A percentile compares a stretch with the other conserved stretches of the same genome.
Evolutionary conservation across 2,329 filamentous ascomycete species (phyloP).

Genomic region (Talaromyces sp.): DNA sequence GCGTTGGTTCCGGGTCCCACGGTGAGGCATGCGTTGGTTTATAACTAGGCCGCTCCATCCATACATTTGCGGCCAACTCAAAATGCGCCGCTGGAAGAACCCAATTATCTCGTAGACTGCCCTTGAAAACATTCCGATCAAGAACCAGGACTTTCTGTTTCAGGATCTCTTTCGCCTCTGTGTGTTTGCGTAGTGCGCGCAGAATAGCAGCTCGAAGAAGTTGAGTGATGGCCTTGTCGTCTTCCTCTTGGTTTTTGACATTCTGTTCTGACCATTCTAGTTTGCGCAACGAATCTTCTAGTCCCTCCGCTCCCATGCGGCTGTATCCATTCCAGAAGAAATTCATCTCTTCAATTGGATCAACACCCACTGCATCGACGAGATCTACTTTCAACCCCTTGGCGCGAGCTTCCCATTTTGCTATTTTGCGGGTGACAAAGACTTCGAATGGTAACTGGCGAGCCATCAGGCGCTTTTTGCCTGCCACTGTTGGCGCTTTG

Average conservation of each 20-base stretch:
- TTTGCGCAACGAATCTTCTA: conserved; percentile 59
- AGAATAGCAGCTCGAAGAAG: conserved; percentile 63
- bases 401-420: conserved; percentile 79
- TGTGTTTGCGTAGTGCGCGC: conserved; percentile 57
- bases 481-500: conserved; percentile 66
- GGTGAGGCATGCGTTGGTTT: conserved; percentile 27
- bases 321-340: conserved; percentile 90
- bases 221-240: conserved; percentile 61
- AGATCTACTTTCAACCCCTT: conserved; percentile 62
- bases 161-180: conserved; percentile 62
- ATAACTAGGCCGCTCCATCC: conserved; percentile 57
- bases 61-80: conserved; percentile 76
- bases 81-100: conserved; percentile 74
- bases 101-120: conserved; percentile 48
- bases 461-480: conserved; percentile 86
- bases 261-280: conserved; percentile 66
- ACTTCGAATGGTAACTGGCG: conserved; percentile 84
- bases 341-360: conserved; percentile 82
- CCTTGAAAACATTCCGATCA: conserved; percentile 50
- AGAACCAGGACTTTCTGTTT: conserved; percentile 58
- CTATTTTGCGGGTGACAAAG: conserved; percentile 75
- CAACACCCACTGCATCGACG: conserved; percentile 73
- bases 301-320: conserved; percentile 64
- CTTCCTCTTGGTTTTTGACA: conserved; percentile 46
- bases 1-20: not conserved